Conservation (phyloP, 805 yeast genomes). For the Komagataella ulmi region DNA sequence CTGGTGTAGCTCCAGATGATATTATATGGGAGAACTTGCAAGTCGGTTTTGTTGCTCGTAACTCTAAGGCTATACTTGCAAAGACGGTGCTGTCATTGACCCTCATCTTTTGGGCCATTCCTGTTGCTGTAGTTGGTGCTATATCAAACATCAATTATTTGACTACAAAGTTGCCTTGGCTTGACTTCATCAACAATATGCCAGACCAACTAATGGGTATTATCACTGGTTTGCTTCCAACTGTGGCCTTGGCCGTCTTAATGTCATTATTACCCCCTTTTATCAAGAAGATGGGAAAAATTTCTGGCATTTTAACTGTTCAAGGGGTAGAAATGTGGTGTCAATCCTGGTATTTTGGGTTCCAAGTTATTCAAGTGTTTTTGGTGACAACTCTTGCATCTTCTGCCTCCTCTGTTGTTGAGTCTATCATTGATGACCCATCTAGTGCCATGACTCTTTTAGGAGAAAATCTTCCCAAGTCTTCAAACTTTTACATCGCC, state of each 20-base stretch:
- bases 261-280: conserved; percentile 83
- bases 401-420: conserved; percentile 55
- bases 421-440: conserved; percentile 52
- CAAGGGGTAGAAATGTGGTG: conserved; percentile 71
- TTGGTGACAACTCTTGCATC: conserved; percentile 60
- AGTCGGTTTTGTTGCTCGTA: conserved; percentile 41
- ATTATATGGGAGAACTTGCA: conserved; percentile 72
- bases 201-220: conserved; percentile 66
- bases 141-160: conserved; percentile 77
- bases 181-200: conserved; percentile 62
- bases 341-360: conserved; percentile 78
- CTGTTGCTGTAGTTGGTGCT: conserved; percentile 94
- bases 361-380: conserved; percentile 61
- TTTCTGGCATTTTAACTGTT: conserved; percentile 57
- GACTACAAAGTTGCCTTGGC: conserved; percentile 58
- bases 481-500: conserved; percentile 81
- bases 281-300: conserved; percentile 62
- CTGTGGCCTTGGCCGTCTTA: conserved; percentile 64
- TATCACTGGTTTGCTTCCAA: conserved; percentile 79
- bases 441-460: conserved; percentile 57
- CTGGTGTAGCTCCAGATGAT: conserved; percentile 70
- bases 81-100: conserved; percentile 47
- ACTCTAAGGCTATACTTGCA: conserved; percentile 43
- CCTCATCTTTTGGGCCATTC: conserved; percentile 89
- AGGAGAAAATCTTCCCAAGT: conserved; percentile 70